Evolutionary conservation across 371 early-diverging fungal species (phyloP).

Genomic region (Phascolomyces articulosus): DNA sequence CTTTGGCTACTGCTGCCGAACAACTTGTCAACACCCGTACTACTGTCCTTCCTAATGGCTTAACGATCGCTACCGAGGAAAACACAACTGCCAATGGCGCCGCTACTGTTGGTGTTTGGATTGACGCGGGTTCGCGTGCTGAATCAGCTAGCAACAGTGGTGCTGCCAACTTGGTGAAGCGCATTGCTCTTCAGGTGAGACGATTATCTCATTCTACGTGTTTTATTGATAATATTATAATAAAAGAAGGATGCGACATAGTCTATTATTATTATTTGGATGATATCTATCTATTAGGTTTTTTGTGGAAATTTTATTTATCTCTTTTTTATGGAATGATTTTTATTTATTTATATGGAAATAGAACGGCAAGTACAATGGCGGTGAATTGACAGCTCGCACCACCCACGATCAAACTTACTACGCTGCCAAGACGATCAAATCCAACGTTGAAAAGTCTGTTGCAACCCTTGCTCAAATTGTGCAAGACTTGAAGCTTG

Average conservation of each 20-base stretch:
- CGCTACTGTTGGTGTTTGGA: constrained; percentile 96
- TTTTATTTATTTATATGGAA: not conserved
- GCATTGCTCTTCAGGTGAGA: constrained; percentile 40
- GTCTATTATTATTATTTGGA: too few species aligned
- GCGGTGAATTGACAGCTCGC: constrained; percentile 90
- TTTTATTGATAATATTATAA: too few species aligned
- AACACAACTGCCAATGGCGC: constrained; percentile 79
- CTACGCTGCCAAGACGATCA: constrained; percentile 88
- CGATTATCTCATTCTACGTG: too few species aligned
- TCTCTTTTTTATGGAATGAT: too few species aligned
- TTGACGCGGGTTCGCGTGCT: constrained; percentile 90
- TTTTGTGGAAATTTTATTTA: too few species aligned
- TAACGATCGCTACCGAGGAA: constrained; percentile 91
- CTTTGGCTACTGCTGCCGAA: constrained; percentile 25
- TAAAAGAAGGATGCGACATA: too few species aligned
- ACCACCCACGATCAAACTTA: constrained; percentile 97
- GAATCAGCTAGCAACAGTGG: constrained; percentile 81
- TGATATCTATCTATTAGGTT: too few species aligned
- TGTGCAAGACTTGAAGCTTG: constrained; percentile 76
- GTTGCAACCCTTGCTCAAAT: constrained; percentile 90
- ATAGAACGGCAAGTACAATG: constrained; percentile 76
- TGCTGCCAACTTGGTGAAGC: constrained; percentile 14
- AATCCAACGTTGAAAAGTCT: constrained; percentile 72
- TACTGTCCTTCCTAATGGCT: constrained; percentile 86
- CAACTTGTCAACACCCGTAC: constrained; percentile 62